A percentile compares a stretch with the other conserved stretches of the same genome.
phyloP scores from a whole-genome alignment of 768 basidiomycete species.

The Leccinum subgranulosum region DNA sequence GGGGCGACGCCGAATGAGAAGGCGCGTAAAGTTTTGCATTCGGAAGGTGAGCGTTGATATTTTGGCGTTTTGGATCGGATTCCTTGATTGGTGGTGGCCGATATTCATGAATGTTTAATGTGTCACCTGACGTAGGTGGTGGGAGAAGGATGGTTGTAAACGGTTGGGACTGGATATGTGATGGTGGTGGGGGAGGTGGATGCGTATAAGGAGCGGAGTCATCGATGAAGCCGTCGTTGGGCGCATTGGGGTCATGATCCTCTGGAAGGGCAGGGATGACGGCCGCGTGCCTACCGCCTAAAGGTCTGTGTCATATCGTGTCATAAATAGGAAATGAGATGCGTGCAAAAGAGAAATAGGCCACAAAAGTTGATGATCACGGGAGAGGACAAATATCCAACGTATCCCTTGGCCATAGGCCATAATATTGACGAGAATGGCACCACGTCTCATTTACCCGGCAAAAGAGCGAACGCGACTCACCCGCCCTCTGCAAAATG shows the following conservation, averaged over 20 bases:
- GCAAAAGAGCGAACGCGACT: slow-evolving; percentile 33
- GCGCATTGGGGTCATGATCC: slow-evolving; percentile 52
- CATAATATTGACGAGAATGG: background rate
- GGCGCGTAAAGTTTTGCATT: slow-evolving; percentile 10
- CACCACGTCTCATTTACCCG: slow-evolving; percentile 11
- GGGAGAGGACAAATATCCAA: slow-evolving; percentile 6
- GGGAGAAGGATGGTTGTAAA: slow-evolving; percentile 33
- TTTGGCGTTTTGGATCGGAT: slow-evolving; percentile 18
- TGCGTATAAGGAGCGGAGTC: slow-evolving; percentile 22
- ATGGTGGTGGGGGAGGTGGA: slow-evolving; percentile 14
- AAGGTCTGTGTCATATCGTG: slow-evolving; percentile 47
- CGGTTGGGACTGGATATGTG: slow-evolving; percentile 21
- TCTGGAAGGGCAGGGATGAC: slow-evolving; percentile 80
- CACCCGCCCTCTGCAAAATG: slow-evolving; percentile 83
- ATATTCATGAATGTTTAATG: slow-evolving; percentile 32
- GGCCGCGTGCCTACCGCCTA: slow-evolving; percentile 79
- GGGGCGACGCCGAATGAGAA: slow-evolving; percentile 23
- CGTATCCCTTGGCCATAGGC: slow-evolving; percentile 7
- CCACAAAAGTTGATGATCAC: slow-evolving; percentile 16
- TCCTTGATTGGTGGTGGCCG: slow-evolving; percentile 26
- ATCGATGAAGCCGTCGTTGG: slow-evolving; percentile 22
- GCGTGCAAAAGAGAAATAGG: slow-evolving; percentile 17
- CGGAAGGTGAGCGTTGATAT: slow-evolving; percentile 9
- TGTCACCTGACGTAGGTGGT: slow-evolving; percentile 25
- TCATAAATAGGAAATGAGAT: slow-evolving; percentile 31